A percentile compares a stretch with the other conserved stretches of the same genome.
Conservation (phyloP, 768 basidiomycete genomes). For the Naganishia vishniacii region DNA sequence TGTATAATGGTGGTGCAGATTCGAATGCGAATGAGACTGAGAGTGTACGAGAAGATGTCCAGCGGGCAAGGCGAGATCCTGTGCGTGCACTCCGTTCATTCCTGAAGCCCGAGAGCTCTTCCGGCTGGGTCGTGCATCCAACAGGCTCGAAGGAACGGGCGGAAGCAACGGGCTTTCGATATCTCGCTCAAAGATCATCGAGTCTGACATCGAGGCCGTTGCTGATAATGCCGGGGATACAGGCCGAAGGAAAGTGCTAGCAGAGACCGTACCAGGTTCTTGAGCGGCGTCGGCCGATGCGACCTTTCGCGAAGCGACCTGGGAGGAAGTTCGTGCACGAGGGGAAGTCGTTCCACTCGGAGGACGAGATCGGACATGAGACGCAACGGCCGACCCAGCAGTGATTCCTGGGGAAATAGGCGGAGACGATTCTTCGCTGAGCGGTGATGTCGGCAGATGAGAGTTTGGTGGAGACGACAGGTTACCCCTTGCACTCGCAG, state of each 20-base stretch:
- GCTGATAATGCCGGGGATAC: slow-evolving; percentile 11
- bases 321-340: not conserved
- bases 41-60: slow-evolving; percentile 3
- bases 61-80: not conserved
- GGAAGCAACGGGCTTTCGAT: slow-evolving; percentile 17
- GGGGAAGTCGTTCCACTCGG: slow-evolving; percentile 11
- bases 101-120: slow-evolving; percentile 1
- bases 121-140: slow-evolving; percentile 12
- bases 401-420: not conserved
- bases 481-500: not conserved
- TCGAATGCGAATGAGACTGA: slow-evolving; percentile 11
- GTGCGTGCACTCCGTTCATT: not conserved
- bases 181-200: slow-evolving; percentile 24
- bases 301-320: not conserved
- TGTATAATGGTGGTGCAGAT: slow-evolving; percentile 16
- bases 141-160: slow-evolving; percentile 5
- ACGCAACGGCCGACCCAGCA: not conserved
- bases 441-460: slow-evolving; percentile 2
- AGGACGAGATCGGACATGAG: not conserved
- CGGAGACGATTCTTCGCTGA: slow-evolving; percentile 9
- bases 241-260: slow-evolving; percentile 1
- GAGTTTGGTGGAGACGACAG: not conserved
- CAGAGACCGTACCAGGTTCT: not conserved
- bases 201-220: slow-evolving; percentile 9
- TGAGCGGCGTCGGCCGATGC: not conserved